Evolutionary conservation across 345 rosid species (phyloP), one percentile per base, ranked within the genome.

Genomic region (Eucalyptus fibrosa): DNA sequence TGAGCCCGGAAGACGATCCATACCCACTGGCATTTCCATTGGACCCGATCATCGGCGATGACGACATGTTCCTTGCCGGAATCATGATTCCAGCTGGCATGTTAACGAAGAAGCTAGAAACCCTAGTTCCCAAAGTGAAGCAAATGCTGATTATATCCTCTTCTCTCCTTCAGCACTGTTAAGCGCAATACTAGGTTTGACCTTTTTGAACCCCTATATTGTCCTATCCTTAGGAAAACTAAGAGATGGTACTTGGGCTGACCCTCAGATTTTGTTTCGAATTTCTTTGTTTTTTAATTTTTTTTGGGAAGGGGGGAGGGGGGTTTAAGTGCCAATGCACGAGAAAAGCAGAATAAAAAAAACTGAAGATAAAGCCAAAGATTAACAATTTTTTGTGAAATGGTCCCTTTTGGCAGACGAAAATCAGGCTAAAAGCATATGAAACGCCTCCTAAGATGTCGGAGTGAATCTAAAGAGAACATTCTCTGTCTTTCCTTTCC

Each of bases 11-110:
- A 62, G 95, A 91, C 19, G 98, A 94, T 91, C 92, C 95, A 51
- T 94, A 92, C 53, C 93, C 95, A 90, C 90, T 89, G 86, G 89
- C 89, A 89, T 50, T 92, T 28, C 94, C 92, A 90, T 92, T 92
- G 67, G 91, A 80, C 50, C 92, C 92, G 32, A 92, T 92, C 94
- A 94, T 55, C 4, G 95, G 90, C 14, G 96, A 91, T 92, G 94
- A 88, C 50, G 95, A 92, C 94, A 92, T 91, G 90, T 94, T 93
- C 93, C 94, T 94, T 3, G 93, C 93, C 89, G 96, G 96, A 92
- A 94, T 93, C 96, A 94, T 92, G 40, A 91, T 90, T 87, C 96
- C 97, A 89, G 95, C 95, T 55, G 94, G 93, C 96, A 96, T 94
- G 89, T 89, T 91, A 72, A 24, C 42, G 40, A 89, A 87, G 91